Base-by-base conservation (phyloP, 805 yeast species). In the Barnettozyma sucrosica region DNA sequence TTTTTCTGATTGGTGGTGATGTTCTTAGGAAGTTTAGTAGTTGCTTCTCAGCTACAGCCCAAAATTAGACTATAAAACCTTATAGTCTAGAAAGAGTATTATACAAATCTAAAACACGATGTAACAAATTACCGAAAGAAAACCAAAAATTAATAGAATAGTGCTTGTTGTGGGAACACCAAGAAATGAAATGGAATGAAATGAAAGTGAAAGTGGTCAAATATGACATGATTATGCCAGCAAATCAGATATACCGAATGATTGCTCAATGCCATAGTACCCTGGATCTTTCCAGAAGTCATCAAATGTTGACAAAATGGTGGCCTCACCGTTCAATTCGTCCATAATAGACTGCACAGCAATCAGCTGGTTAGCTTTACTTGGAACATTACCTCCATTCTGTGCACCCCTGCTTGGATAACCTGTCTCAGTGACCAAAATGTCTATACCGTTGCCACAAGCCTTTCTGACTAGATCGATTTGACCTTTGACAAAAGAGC, bases 271-370 rank as follows among this genome's bases (percentile, higher is more conserved):
- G 52, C 83, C 85, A 64, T 87, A 84, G 3, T 75, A 72, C 49
- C 97, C 97, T 21, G 97, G 89, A 10, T 61, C 58, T 64, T 90
- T 90, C 97, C 97, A 90, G 66, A 67, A 73, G 65, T 90, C 97
- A 59, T 90, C 71, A 66, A 68, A 89, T n/a, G 89, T 81, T 19
- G 95, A 80, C 59, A 90, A 72, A 49, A 90, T 76, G 4, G 90
- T 83, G 43, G 79, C 78, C 41, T 82, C 79, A 32, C 77, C 70
- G 37, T 81, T 79, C 42, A 82, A 66, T 24, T 69, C 75, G 21
- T 76, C 70, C 46, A 89, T 66, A 45, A 90, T 82, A 16, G 79
- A 66, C 50, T 72, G 66, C 49, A 90, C 74, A 14, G 96, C 96
- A 47, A 72, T 69, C 47, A 66, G 61, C 71, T 89, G 97, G 67